phyloP scores from a whole-genome alignment of 768 basidiomycete species.

The Lactifluus subvellereus region DNA sequence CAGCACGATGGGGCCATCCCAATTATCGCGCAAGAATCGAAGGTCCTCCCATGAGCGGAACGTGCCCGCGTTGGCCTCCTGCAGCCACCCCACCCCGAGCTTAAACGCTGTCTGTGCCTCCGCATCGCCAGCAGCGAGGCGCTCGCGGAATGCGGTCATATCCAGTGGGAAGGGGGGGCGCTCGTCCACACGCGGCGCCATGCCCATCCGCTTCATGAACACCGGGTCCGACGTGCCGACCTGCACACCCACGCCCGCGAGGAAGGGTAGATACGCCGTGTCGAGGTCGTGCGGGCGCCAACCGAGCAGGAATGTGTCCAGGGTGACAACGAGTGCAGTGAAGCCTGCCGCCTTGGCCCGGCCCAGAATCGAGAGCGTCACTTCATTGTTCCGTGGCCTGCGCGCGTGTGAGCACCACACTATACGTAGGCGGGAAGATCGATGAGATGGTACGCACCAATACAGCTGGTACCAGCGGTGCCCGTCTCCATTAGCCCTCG shows the following conservation, averaged over 20 bases:
- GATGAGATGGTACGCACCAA: constrained; percentile 41
- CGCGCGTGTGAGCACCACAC: not conserved
- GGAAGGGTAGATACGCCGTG: constrained; percentile 58
- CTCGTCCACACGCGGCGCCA: constrained; percentile 39
- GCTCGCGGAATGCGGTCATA: constrained; percentile 40
- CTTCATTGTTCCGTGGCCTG: constrained; percentile 58
- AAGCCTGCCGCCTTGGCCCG: constrained; percentile 65
- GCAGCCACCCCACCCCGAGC: constrained; percentile 58
- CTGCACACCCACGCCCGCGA: constrained; percentile 58
- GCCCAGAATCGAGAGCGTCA: constrained; percentile 57
- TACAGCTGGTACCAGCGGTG: constrained; percentile 80
- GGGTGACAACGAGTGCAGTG: constrained; percentile 67
- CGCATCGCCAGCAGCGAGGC: constrained; percentile 43
- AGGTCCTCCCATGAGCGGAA: constrained; percentile 70
- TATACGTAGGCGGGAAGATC: not conserved
- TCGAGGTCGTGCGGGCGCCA: constrained; percentile 76
- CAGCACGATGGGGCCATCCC: constrained; percentile 71
- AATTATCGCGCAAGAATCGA: constrained; percentile 59
- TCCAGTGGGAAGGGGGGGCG: constrained; percentile 56
- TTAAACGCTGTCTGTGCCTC: constrained; percentile 35
- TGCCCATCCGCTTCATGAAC: constrained; percentile 58
- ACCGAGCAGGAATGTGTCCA: constrained; percentile 67
- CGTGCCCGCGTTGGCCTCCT: constrained; percentile 54
- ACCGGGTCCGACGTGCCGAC: constrained; percentile 70
- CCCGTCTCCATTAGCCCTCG: constrained; percentile 58